phyloP scores from a whole-genome alignment of 495 filamentous ascomycete genomes.

The Hypoxylon perforatum region DNA sequence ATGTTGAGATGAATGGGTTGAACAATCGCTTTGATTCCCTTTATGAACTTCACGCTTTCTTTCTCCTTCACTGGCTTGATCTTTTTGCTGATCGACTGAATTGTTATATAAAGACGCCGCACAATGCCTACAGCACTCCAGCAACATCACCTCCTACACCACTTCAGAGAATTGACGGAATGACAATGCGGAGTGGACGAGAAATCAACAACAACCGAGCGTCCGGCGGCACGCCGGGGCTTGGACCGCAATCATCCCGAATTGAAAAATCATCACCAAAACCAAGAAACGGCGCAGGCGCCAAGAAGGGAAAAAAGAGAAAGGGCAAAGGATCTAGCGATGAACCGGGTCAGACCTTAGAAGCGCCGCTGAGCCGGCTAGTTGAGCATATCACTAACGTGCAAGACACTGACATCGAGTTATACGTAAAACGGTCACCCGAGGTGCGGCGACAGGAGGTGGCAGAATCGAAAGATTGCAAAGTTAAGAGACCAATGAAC shows the following conservation, averaged over 20 bases:
- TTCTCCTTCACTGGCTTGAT: background rate
- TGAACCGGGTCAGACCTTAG: constrained; percentile 63
- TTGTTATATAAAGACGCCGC: constrained; percentile 39
- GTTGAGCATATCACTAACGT: constrained; percentile 71
- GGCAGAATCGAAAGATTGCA: constrained; percentile 74
- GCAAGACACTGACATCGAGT: constrained; percentile 79
- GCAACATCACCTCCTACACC: constrained; percentile 63
- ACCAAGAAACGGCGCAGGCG: constrained; percentile 40
- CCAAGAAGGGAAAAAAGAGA: constrained; percentile 58
- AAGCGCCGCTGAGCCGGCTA: constrained; percentile 79
- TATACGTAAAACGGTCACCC: constrained; percentile 77
- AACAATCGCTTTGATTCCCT: constrained; percentile 32
- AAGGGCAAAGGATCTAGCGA: constrained; percentile 61
- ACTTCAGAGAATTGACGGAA: constrained; percentile 46
- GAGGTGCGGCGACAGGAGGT: constrained; percentile 75
- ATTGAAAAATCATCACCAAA: constrained; percentile 51
- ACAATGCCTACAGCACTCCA: constrained; percentile 61
- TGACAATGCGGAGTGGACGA: constrained; percentile 61
- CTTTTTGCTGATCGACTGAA: constrained; percentile 12
- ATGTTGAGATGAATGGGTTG: constrained; percentile 3
- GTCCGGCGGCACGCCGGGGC: constrained; percentile 21
- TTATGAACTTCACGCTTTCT: constrained; percentile 18
- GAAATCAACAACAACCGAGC: constrained; percentile 46
- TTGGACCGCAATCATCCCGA: constrained; percentile 35
- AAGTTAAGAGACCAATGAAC: constrained; percentile 94